Evolutionary conservation across 805 yeast species (phyloP).

Genomic region (Myxozyma melibiosi): DNA sequence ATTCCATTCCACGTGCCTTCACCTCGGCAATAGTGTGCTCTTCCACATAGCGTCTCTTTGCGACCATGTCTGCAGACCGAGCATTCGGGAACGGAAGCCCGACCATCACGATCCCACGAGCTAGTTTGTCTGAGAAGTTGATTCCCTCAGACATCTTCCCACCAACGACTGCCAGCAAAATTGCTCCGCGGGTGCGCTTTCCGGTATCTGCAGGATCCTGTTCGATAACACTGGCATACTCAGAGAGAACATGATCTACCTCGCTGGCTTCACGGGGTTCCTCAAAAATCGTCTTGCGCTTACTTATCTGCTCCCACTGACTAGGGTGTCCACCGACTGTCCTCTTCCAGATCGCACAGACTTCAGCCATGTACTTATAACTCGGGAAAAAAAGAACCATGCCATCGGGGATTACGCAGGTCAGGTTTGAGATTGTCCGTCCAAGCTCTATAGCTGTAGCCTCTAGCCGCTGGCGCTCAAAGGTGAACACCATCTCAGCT

Average conservation of each 20-base stretch:
- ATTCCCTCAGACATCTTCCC: constrained; percentile 94
- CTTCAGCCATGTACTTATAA: constrained; percentile 65
- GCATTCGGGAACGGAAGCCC: constrained; percentile 91
- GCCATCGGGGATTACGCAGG: constrained; percentile 64
- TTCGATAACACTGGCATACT: constrained; percentile 52
- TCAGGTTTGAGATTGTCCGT: constrained; percentile 48
- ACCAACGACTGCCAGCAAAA: constrained; percentile 83
- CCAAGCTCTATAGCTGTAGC: constrained; percentile 53
- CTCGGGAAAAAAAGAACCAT: constrained; percentile 84
- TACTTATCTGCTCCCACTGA: constrained; percentile 38
- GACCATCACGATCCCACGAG: constrained; percentile 80
- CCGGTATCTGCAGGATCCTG: not conserved
- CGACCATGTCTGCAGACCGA: constrained; percentile 75
- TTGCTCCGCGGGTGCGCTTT: constrained; percentile 52
- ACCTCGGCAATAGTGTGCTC: constrained; percentile 52
- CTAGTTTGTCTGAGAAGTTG: constrained; percentile 84
- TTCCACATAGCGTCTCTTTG: constrained; percentile 68
- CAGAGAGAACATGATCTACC: constrained; percentile 52
- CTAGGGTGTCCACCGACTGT: constrained; percentile 31
- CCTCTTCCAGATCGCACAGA: constrained; percentile 56
- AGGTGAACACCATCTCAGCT: constrained; percentile 63
- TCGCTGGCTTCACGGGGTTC: constrained; percentile 55
- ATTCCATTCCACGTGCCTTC: not conserved
- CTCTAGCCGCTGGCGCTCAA: constrained; percentile 56
- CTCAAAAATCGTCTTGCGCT: constrained; percentile 47